Evolutionary conservation across 306 rosid species (phyloP), one percentile per base, ranked within the genome.

Genomic region (Vigna unguiculata): DNA sequence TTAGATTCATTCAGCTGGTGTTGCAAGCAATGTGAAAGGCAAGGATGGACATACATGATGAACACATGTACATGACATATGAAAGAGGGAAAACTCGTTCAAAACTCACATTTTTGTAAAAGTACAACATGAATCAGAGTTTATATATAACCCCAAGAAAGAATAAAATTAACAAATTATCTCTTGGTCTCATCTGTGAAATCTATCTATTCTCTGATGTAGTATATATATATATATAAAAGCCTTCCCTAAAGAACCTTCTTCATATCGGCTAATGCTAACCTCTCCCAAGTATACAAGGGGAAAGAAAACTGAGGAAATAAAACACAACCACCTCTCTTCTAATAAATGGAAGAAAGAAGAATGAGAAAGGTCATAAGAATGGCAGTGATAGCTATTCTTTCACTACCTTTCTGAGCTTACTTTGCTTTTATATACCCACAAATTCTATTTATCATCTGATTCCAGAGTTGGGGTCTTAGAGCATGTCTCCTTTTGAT

Each of bases 401-500:
- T 20, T 74, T 67, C 60, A 63, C 53, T 20, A 64, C 52, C 73
- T 68, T 68, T 83, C 81, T 49, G 80, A 54, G 63, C 54, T 84
- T 88, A 74, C 15, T 87, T 76, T 80, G 57, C 81, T 54, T 24
- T 40, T 21, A 16, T 54, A 60, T 48, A 41, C 19, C 61, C 72
- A 67, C 62, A 78, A 73, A 61, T 78, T 32, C 81, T 84, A 86
- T 3, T 90, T 93, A 24, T 90, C 96, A 55, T 76, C 80, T 6
- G 94, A 60, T 64, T 87, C 88, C 74, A 86, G 32, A 1, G 98
- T 94, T 6, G 98, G 94, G 79, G 88, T 87, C 81, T 83, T 75
- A 69, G 85, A 61, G 77, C 98, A 94, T 85, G 84, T 87, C 34
- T 90, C 94, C 71, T 72, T 84, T 84, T 81, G 82, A 85, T 94